These are phyloP conservation scores for Yarrowia porcina DNA, from an alignment of 805 yeast species.

Conservation along the genomic window DNA sequence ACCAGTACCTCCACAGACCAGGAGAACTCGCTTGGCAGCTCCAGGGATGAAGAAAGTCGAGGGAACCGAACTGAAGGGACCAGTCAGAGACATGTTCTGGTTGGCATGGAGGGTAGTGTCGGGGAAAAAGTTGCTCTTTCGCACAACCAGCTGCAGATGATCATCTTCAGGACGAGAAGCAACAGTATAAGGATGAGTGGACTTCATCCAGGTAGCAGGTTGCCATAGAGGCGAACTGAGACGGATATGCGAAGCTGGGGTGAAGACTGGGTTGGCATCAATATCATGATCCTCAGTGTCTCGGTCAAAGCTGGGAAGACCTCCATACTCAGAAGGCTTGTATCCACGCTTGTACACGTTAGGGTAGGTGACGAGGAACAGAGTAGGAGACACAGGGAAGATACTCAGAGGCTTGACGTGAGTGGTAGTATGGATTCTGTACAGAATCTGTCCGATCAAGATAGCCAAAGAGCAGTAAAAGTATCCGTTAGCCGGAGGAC, in stretches of 20 bases:
- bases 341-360: slow-evolving; percentile 40
- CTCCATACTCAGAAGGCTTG: neutral
- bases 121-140: slow-evolving; percentile 40
- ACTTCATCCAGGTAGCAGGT: slow-evolving; percentile 43
- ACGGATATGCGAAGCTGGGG: slow-evolving; percentile 52
- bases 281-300: neutral
- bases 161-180: slow-evolving; percentile 53
- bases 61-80: slow-evolving; percentile 41
- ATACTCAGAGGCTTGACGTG: slow-evolving; percentile 29
- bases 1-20: slow-evolving; percentile 62
- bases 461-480: slow-evolving; percentile 53
- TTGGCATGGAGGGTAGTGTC: slow-evolving; percentile 35
- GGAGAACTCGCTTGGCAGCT: slow-evolving; percentile 41
- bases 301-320: slow-evolving; percentile 1
- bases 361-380: slow-evolving; percentile 51
- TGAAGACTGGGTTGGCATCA: slow-evolving; percentile 25
- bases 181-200: slow-evolving; percentile 47
- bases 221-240: slow-evolving; percentile 32
- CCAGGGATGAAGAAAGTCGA: slow-evolving; percentile 45
- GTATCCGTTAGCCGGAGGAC: slow-evolving; percentile 66
- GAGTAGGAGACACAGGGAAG: slow-evolving; percentile 47
- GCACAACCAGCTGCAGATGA: slow-evolving; percentile 39
- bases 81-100: slow-evolving; percentile 40
- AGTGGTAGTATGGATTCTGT: slow-evolving; percentile 43
- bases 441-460: slow-evolving; percentile 55